Evolutionary conservation across 371 early-diverging fungal species (phyloP), one percentile per base, ranked within the genome.

Genomic region (Furculomyces boomerangus): DNA sequence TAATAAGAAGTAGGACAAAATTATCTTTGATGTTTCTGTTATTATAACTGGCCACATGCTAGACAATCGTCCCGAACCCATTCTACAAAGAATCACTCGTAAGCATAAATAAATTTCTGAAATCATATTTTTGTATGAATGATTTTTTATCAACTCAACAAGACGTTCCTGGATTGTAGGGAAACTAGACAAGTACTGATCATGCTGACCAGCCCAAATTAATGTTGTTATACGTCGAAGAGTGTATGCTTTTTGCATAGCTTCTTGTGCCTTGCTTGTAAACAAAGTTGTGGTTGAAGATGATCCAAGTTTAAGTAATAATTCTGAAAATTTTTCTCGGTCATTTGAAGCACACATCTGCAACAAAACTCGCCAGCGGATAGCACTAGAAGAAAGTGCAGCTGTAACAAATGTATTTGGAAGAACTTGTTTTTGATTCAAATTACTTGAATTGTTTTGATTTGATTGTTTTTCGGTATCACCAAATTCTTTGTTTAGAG

Each of bases 11-110:
- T 78, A 78, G 40, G 70, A 54, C 57, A 68, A 68, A 56, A 76
- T 83, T 2, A 80, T 56, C 30, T 79, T 72, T 65, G 86, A 83
- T 62, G 90, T 66, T 58, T 93, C 94, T 0, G 90, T 86, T 20
- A 91, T 66, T 3, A 93, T 61, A 28, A 88, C 81, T 1, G 94
- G 92, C 90, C 88, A 90, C 57, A 93, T 83, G 60, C 82, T 88
- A 50, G 81, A 65, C 60, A 93, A 64, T 30, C 63, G 88, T 53
- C 82, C 78, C 32, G 75, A 74, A 13, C 89, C 82, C 50, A 92
- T 72, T 2, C 90, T 75, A 47, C 79, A 74, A 35, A 92, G 65
- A 49, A 93, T 62, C 20, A 90, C 79, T 26, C 94, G 74, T 26
- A 90, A 64, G 56, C 85, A 88, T 2, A 90, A 60, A 58, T 83